These are phyloP conservation scores for Dactylellina cionopaga DNA, from an alignment of 2,329 filamentous ascomycete species.

Conservation along the genomic window DNA sequence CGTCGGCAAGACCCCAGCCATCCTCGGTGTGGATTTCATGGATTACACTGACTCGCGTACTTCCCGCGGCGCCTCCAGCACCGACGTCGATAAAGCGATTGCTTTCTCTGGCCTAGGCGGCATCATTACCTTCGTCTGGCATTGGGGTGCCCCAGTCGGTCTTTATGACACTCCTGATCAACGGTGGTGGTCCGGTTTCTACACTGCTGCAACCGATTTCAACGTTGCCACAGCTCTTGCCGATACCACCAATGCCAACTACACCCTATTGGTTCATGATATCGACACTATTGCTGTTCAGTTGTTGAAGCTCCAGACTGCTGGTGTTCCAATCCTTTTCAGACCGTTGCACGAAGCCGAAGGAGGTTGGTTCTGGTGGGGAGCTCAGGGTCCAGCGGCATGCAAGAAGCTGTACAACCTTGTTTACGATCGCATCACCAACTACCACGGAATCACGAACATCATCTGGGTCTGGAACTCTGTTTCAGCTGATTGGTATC, in stretches of 20 bases:
- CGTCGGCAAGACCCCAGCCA: constrained; percentile 64
- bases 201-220: constrained; percentile 65
- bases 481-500: constrained; percentile 64
- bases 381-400: constrained; percentile 64
- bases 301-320: constrained; percentile 62
- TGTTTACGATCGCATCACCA: constrained; percentile 63
- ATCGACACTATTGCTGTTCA: constrained; percentile 65
- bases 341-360: constrained; percentile 66
- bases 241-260: constrained; percentile 63
- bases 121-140: constrained; percentile 65
- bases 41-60: constrained; percentile 65
- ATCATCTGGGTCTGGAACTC: constrained; percentile 67
- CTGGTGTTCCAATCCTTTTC: constrained; percentile 64
- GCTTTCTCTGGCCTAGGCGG: constrained; percentile 62
- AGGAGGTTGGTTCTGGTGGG: constrained; percentile 67
- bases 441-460: constrained; percentile 64
- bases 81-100: constrained; percentile 64
- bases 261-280: constrained; percentile 64
- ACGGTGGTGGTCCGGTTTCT: constrained; percentile 66
- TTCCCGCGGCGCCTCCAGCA: constrained; percentile 61
- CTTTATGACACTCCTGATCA: constrained; percentile 64
- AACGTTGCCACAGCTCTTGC: constrained; percentile 63
- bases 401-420: constrained; percentile 63
- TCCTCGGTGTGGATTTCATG: constrained; percentile 65
- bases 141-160: constrained; percentile 61